phyloP scores from a whole-genome alignment of 2,329 filamentous ascomycete species.

The Whalleya microplaca region DNA sequence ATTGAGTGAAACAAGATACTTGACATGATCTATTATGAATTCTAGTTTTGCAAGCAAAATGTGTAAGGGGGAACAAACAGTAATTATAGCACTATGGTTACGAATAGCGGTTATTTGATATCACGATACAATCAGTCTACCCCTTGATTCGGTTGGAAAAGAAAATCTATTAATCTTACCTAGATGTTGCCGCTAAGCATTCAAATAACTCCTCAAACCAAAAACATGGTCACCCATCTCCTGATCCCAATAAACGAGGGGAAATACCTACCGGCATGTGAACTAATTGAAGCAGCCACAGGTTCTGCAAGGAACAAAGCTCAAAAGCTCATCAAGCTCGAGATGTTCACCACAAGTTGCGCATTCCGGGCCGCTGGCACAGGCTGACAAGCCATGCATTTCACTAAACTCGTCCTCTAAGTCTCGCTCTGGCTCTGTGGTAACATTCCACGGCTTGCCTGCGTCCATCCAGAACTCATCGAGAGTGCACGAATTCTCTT shows the following conservation, averaged over 20 bases:
- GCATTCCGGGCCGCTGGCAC: constrained; percentile 14
- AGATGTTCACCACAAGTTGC: constrained; percentile 9
- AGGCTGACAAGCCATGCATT: not conserved
- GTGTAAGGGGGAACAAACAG: not conserved
- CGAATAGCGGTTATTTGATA: no score
- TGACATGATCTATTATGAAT: not conserved
- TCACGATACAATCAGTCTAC: not conserved
- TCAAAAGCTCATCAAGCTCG: not conserved
- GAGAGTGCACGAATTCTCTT: not conserved
- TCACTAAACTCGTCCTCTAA: not conserved
- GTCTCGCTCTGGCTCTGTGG: not conserved
- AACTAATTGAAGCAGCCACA: constrained; percentile 16
- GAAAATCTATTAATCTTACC: no score
- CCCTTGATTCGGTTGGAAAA: no score
- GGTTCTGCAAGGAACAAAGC: not conserved
- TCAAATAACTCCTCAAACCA: not conserved
- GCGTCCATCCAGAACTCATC: constrained; percentile 14
- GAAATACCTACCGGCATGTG: not conserved
- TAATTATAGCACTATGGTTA: not conserved
- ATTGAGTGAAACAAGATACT: no score
- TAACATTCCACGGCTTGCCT: constrained; percentile 7
- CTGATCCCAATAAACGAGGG: not conserved
- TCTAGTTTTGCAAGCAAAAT: not conserved
- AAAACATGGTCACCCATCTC: no score
- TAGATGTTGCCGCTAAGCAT: not conserved